Evolutionary conservation across 1,139 yeast species (phyloP).

Genomic region (Nakaseomyces bracarensis): DNA sequence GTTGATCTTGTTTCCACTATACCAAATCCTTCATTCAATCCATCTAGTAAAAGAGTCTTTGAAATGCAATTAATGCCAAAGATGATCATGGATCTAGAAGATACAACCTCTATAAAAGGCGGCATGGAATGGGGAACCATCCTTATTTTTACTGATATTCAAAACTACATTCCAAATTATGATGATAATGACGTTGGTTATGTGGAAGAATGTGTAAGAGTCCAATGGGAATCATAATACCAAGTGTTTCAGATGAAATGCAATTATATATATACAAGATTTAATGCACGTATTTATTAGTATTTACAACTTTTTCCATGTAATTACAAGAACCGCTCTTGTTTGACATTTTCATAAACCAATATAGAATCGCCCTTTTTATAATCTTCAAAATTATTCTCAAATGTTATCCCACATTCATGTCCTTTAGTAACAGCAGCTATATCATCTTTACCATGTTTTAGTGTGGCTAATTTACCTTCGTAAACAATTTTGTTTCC

Average conservation of each 20-base stretch:
- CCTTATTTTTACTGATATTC: conserved; percentile 68
- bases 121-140: conserved; percentile 99
- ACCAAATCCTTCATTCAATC: conserved; percentile 41
- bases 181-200: conserved; percentile 69
- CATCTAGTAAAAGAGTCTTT: conserved; percentile 55
- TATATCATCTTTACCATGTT: conserved; percentile 77
- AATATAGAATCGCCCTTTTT: conserved; percentile 70
- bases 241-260: too few species aligned
- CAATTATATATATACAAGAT: conserved; percentile 4
- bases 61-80: conserved; percentile 95
- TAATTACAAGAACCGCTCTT: conserved; percentile 49
- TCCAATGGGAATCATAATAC: conserved; percentile 80
- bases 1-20: conserved; percentile 28
- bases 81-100: conserved; percentile 74
- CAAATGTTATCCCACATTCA: conserved; percentile 83
- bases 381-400: conserved; percentile 55
- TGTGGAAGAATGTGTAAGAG: conserved; percentile 85
- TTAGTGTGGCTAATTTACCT: conserved; percentile 68
- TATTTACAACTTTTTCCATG: conserved; percentile 6
- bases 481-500: conserved; percentile 45
- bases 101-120: conserved; percentile 40
- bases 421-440: conserved; percentile 71
- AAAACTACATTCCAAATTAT: conserved; percentile 55
- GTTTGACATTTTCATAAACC: conserved; percentile 60
- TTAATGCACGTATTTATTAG: not conserved